These are phyloP conservation scores for Phytophthora niederhauseri DNA, from an alignment of 352 stramenopile species.

Conservation along the genomic window DNA sequence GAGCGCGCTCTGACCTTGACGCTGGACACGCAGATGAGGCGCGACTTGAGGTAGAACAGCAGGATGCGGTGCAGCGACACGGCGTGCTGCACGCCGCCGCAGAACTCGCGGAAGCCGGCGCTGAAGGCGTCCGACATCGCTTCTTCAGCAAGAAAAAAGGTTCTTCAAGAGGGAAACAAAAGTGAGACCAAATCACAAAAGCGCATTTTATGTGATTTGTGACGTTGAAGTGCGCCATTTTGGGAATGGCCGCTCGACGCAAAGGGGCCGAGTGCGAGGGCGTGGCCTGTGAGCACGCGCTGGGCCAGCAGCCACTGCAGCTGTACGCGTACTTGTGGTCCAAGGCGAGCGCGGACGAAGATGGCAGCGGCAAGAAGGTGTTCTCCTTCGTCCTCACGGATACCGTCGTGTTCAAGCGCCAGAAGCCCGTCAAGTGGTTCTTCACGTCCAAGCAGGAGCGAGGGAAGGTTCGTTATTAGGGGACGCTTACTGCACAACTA, in stretches of 20 bases:
- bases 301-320: slow-evolving; percentile 67
- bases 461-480: slow-evolving; percentile 46
- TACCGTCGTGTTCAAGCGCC: slow-evolving; percentile 76
- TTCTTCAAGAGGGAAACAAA: not conserved
- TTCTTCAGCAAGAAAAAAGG: slow-evolving; percentile 14
- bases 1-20: slow-evolving; percentile 55
- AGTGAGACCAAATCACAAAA: not conserved
- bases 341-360: slow-evolving; percentile 31
- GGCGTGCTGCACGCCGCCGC: slow-evolving; percentile 84
- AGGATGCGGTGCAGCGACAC: slow-evolving; percentile 88
- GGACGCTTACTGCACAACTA: not conserved
- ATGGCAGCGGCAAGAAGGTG: slow-evolving; percentile 13
- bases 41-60: slow-evolving; percentile 86
- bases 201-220: not conserved
- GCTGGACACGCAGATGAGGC: slow-evolving; percentile 84
- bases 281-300: slow-evolving; percentile 67
- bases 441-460: slow-evolving; percentile 78
- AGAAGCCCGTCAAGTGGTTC: slow-evolving; percentile 72
- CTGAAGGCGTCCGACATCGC: slow-evolving; percentile 56
- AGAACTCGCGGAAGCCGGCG: slow-evolving; percentile 83
- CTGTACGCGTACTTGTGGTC: slow-evolving; percentile 67
- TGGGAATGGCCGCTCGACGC: slow-evolving; percentile 27
- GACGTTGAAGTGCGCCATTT: slow-evolving; percentile 26
- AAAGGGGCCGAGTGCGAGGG: slow-evolving; percentile 61
- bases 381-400: slow-evolving; percentile 66